Conservation (phyloP, 129 eudicot genomes). For the Pseudognaphalium luteoalbum region DNA sequence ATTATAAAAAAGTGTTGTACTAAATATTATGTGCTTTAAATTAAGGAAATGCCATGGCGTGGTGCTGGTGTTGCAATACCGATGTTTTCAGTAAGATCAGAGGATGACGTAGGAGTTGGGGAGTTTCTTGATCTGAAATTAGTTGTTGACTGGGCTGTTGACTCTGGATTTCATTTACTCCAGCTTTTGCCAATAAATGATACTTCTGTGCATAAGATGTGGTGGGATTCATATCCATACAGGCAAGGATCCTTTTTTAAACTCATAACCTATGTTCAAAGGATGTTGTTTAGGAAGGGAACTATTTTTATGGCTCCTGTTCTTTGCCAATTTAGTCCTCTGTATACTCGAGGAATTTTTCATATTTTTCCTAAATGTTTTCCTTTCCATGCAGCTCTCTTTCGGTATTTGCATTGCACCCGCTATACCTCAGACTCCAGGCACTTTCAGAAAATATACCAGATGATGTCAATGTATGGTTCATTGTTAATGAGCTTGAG, state of each 20-base stretch:
- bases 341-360: neutral
- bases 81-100: conserved; percentile 93
- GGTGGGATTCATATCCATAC: conserved; percentile 99
- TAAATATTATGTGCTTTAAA: conserved; percentile 16
- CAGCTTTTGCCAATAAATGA: conserved; percentile 96
- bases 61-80: conserved; percentile 99
- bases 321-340: neutral
- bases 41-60: conserved; percentile 96
- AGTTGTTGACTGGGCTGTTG: conserved; percentile 93
- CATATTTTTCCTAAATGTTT: neutral
- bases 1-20: conserved; percentile 1
- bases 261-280: neutral
- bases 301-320: neutral
- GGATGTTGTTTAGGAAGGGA: neutral
- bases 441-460: conserved; percentile 80
- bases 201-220: conserved; percentile 92
- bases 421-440: conserved; percentile 83
- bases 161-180: conserved; percentile 91
- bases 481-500: conserved; percentile 1
- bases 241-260: conserved; percentile 42
- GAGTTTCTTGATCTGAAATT: conserved; percentile 97
- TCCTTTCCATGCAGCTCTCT: conserved; percentile 73
- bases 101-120: conserved; percentile 90
- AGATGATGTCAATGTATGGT: conserved; percentile 65
- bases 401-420: conserved; percentile 96